Evolutionary conservation across 352 stramenopile species (phyloP).

Genomic region (Discostella stelligera): DNA sequence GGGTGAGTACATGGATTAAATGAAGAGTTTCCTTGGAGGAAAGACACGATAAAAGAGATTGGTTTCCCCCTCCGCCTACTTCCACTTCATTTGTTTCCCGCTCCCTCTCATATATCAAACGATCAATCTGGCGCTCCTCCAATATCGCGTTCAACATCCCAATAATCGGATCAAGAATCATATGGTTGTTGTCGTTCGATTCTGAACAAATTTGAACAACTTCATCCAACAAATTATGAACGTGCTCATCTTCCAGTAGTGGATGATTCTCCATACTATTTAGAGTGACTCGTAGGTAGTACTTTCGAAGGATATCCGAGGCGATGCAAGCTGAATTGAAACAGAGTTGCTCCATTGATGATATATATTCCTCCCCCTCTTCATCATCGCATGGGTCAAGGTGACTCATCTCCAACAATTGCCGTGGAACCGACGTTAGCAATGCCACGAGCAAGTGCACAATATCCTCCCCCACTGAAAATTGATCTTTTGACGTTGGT

Average conservation of each 20-base stretch:
- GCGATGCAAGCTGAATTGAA: conserved; percentile 38
- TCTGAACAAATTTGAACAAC: conserved; percentile 18
- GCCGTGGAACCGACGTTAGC: conserved; percentile 29
- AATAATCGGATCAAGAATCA: conserved; percentile 27
- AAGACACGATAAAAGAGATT: conserved; percentile 16
- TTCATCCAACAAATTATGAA: conserved; percentile 33
- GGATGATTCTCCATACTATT: background rate
- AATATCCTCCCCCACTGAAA: conserved; percentile 7
- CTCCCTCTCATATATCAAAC: conserved; percentile 13
- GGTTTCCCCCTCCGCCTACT: conserved; percentile 5
- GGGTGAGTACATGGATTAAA: conserved; percentile 27
- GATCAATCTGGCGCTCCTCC: conserved; percentile 13
- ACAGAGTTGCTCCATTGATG: conserved; percentile 41
- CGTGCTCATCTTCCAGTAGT: conserved; percentile 13
- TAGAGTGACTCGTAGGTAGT: conserved; percentile 8
- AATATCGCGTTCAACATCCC: conserved; percentile 24
- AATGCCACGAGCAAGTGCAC: conserved; percentile 37
- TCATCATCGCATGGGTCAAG: background rate
- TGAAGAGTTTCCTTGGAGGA: conserved; percentile 35
- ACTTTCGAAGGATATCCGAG: conserved; percentile 25
- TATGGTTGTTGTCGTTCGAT: background rate
- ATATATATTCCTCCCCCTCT: conserved; percentile 8
- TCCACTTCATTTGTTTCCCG: background rate
- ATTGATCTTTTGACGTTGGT: background rate
- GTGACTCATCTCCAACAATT: background rate